Evolutionary conservation across 371 early-diverging fungal genomes (phyloP).

Genomic region (Umbelopsis sp.): DNA sequence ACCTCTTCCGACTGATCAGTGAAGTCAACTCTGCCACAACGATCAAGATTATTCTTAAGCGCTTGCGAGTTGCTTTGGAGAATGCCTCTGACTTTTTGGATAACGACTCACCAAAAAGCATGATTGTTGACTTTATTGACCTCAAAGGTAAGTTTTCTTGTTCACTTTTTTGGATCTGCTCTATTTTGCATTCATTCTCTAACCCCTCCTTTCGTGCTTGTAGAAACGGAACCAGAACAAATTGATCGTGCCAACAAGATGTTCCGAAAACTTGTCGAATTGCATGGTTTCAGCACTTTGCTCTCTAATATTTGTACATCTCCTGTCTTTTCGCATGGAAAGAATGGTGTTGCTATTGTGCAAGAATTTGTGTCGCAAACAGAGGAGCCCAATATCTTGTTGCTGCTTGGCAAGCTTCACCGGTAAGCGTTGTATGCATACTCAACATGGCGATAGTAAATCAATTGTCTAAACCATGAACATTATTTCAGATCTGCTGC

Average conservation of each 20-base stretch:
- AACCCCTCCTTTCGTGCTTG: background rate
- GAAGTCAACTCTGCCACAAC: slow-evolving; percentile 66
- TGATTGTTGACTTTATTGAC: slow-evolving; percentile 55
- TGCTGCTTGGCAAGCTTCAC: slow-evolving; percentile 67
- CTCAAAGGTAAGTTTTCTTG: slow-evolving; percentile 34
- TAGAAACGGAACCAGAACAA: slow-evolving; percentile 50
- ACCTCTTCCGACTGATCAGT: slow-evolving; percentile 71
- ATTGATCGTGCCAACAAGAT: slow-evolving; percentile 54
- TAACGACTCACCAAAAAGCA: slow-evolving; percentile 30
- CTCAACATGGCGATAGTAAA: background rate
- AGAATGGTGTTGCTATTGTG: slow-evolving; percentile 63
- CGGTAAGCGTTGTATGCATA: slow-evolving; percentile 39
- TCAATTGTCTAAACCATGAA: background rate
- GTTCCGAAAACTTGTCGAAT: slow-evolving; percentile 60
- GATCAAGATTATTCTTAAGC: slow-evolving; percentile 52
- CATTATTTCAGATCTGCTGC: slow-evolving; percentile 48
- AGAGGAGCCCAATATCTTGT: slow-evolving; percentile 56
- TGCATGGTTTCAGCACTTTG: slow-evolving; percentile 69
- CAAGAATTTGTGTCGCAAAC: slow-evolving; percentile 61
- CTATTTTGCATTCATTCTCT: background rate
- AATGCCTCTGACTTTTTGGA: slow-evolving; percentile 40
- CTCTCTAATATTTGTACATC: slow-evolving; percentile 79
- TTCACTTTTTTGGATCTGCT: background rate
- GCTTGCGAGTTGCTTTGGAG: slow-evolving; percentile 51
- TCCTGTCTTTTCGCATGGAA: slow-evolving; percentile 66